Evolutionary conservation across 176 grass and related monocot genomes (phyloP).

Genomic region (Aegilops speltoides): DNA sequence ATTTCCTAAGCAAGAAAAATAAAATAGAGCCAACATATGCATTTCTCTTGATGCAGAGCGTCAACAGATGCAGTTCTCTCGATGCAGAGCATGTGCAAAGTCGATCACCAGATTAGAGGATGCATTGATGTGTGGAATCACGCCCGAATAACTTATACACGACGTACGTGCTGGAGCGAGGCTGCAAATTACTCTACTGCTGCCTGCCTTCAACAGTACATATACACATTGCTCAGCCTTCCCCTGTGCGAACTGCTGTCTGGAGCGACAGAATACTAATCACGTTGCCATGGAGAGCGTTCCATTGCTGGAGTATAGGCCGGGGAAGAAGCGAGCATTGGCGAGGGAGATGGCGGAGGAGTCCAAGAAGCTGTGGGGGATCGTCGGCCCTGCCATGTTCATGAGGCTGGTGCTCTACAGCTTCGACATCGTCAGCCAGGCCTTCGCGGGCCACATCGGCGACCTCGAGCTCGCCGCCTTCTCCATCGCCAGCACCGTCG

Average conservation of each 20-base stretch:
- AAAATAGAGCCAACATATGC: too few relatives aligned
- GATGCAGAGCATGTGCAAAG: too few relatives aligned
- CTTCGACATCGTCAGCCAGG: slow-evolving; percentile 44
- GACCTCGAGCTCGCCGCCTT: slow-evolving; percentile 51
- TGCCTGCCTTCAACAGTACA: background rate
- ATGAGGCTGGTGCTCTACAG: slow-evolving; percentile 24
- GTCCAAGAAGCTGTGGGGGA: slow-evolving; percentile 32
- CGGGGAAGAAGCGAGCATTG: background rate
- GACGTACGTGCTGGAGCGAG: too few relatives aligned
- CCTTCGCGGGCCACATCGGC: slow-evolving; percentile 49
- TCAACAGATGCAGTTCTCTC: too few relatives aligned
- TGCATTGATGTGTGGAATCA: too few relatives aligned
- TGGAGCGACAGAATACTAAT: background rate
- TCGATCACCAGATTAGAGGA: too few relatives aligned
- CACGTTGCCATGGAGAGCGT: background rate
- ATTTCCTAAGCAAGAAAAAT: too few relatives aligned
- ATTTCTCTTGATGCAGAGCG: too few relatives aligned
- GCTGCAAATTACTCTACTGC: too few relatives aligned
- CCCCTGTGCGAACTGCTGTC: background rate
- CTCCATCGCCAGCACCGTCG: slow-evolving; percentile 55
- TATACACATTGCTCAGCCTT: background rate
- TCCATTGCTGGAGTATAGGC: background rate
- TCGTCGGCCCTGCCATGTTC: slow-evolving; percentile 34
- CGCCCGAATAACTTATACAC: too few relatives aligned
- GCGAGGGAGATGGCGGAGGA: slow-evolving; percentile 12